Evolutionary conservation across 495 filamentous ascomycete genomes (phyloP).

Genomic region (Aspergillus haitiensis): DNA sequence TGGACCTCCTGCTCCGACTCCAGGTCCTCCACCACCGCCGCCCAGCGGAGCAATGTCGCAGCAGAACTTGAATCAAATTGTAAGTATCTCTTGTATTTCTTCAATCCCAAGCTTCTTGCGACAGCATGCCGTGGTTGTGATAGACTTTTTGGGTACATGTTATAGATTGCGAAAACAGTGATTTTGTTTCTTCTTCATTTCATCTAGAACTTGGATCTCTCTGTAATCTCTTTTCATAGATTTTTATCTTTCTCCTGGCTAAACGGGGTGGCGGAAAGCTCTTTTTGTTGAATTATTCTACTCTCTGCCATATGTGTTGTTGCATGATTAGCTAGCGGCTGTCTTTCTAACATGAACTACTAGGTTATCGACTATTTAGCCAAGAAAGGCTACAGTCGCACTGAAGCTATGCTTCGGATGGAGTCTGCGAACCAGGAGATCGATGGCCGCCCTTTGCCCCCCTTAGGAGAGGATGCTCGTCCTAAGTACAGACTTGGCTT

Average conservation of each 20-base stretch:
- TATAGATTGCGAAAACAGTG: too few relatives aligned
- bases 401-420: constrained; percentile 87
- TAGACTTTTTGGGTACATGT: too few relatives aligned
- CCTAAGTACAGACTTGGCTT: constrained; percentile 75
- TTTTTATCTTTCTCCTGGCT: too few relatives aligned
- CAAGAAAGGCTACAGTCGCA: constrained; percentile 92
- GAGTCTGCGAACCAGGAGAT: constrained; percentile 81
- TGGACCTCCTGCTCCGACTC: constrained; percentile 38
- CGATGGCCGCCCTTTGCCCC: constrained; percentile 69
- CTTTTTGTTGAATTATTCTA: too few relatives aligned
- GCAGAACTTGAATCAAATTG: constrained; percentile 94
- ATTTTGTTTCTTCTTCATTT: too few relatives aligned
- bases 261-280: too few relatives aligned
- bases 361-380: constrained; percentile 94
- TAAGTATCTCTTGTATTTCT: constrained; percentile 47
- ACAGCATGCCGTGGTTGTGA: too few relatives aligned
- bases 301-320: too few relatives aligned
- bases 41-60: constrained; percentile 61
- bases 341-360: constrained; percentile 1
- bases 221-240: too few relatives aligned
- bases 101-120: too few relatives aligned
- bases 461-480: constrained; percentile 65
- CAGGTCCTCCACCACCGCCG: constrained; percentile 41
- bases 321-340: background rate
- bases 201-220: too few relatives aligned